Evolutionary conservation across 805 yeast species (phyloP).

Genomic region (Vanderwaltozyma verrucispora): DNA sequence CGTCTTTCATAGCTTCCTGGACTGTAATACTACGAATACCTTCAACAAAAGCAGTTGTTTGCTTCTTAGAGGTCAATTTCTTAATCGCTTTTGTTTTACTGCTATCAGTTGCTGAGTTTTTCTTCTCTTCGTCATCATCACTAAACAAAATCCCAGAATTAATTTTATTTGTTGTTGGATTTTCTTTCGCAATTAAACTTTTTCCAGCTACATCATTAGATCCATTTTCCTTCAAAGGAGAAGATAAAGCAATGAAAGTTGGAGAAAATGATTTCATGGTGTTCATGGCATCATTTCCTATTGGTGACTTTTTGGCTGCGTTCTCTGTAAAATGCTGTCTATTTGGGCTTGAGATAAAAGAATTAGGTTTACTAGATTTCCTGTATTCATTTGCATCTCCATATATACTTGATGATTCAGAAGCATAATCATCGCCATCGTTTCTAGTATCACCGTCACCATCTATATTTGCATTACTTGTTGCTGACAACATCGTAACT

Average conservation of each 20-base stretch:
- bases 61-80: slow-evolving; percentile 35
- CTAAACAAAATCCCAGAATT: slow-evolving; percentile 7
- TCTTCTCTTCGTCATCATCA: slow-evolving; percentile 30
- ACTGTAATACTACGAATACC: slow-evolving; percentile 75
- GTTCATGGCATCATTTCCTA: slow-evolving; percentile 5
- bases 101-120: slow-evolving; percentile 42
- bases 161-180: slow-evolving; percentile 4
- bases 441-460: no score
- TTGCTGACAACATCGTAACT: not conserved
- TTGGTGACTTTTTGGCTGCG: slow-evolving; percentile 13
- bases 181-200: slow-evolving; percentile 42
- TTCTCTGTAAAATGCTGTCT: slow-evolving; percentile 15
- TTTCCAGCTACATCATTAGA: slow-evolving; percentile 32
- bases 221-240: not conserved
- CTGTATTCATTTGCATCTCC: not conserved
- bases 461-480: not conserved
- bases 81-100: slow-evolving; percentile 39
- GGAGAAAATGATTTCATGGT: slow-evolving; percentile 1
- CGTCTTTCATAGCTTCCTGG: slow-evolving; percentile 60
- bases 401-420: slow-evolving; percentile 3
- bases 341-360: slow-evolving; percentile 18
- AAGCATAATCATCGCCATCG: not conserved
- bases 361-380: not conserved
- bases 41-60: slow-evolving; percentile 76
- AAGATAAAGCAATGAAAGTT: slow-evolving; percentile 2